phyloP scores from a whole-genome alignment of 208 protist genomes.

The Naegleria gruberi region DNA sequence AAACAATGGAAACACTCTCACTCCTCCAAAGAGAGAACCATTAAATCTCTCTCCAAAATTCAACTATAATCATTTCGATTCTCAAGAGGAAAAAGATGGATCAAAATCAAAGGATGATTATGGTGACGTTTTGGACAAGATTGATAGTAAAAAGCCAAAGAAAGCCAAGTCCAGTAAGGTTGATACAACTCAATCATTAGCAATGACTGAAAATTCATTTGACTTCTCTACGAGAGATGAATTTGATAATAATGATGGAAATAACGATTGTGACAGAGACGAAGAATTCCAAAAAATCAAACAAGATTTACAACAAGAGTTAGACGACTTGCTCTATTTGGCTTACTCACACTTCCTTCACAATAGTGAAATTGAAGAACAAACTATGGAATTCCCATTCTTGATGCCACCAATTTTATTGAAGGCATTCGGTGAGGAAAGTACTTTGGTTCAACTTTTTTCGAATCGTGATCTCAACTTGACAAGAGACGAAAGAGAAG shows the following conservation, averaged over 20 bases:
- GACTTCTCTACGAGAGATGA: neutral
- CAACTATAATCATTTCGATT: neutral
- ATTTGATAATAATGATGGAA: neutral
- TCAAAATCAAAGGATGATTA: neutral
- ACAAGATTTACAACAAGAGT: neutral
- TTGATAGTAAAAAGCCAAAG: neutral
- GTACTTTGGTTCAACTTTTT: neutral
- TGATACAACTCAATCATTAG: neutral
- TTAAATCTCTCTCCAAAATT: conserved; percentile 18
- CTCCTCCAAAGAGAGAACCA: neutral
- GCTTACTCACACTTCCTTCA: conserved; percentile 10
- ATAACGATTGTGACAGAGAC: neutral
- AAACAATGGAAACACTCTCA: neutral
- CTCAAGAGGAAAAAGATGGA: neutral
- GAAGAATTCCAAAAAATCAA: neutral
- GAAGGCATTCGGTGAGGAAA: neutral
- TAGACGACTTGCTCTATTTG: neutral
- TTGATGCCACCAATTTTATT: neutral
- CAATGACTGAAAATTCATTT: neutral
- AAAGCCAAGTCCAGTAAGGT: neutral
- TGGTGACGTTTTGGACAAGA: neutral
- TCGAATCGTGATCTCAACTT: neutral
- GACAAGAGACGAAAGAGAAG: neutral
- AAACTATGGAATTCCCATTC: neutral
- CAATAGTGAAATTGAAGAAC: neutral